Base-by-base conservation (phyloP, 1,284 basidiomycete species). In the Ganoderma sp. region DNA sequence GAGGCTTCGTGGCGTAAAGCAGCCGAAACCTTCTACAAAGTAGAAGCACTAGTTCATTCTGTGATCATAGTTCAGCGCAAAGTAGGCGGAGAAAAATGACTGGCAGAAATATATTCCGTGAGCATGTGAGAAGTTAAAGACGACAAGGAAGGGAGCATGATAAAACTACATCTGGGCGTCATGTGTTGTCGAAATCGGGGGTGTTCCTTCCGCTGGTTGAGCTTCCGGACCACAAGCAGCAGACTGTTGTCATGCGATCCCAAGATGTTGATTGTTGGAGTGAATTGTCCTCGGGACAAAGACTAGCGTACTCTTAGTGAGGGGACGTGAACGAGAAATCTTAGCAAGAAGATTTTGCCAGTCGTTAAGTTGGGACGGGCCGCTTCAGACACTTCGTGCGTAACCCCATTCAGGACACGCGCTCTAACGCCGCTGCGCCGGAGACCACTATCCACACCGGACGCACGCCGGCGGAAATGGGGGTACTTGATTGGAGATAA, bases 401-500 rank as follows among this genome's bases (percentile, higher is more conserved):
- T 56, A 56, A 56, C 52, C 52, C 52, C 52, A 34, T 28, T 34
- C 22, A 12, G 10, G 19, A 15, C 28, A 34, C 19, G 37, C 58
- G 58, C 58, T 43, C 22, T 25, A 22, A 60, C 6, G 56, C n/a
- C 34, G 37, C 56, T 39, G 56, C 41, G 41, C 2, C 25, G 25
- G 22, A 60, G 14, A 41, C 25, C n/a, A 22, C 41, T 22, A 60
- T 37, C 9, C n/a, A 39, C 4, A 5, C 14, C 58, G 58, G 58
- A 25, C 5, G 2, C 6, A 41, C 12, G 14, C 58, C 37, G 58
- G 39, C 22, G 58, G 22, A 22, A 3, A 39, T 12, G 15, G 10
- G 37, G 39, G 42, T 60, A 28, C 58, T 60, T 60, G 22, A 60
- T 22, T 42, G 41, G 58, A 28, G 37, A 42, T 37, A 41, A 41